Evolutionary conservation across 352 stramenopile genomes (phyloP).

Genomic region (Globisporangium nunn): DNA sequence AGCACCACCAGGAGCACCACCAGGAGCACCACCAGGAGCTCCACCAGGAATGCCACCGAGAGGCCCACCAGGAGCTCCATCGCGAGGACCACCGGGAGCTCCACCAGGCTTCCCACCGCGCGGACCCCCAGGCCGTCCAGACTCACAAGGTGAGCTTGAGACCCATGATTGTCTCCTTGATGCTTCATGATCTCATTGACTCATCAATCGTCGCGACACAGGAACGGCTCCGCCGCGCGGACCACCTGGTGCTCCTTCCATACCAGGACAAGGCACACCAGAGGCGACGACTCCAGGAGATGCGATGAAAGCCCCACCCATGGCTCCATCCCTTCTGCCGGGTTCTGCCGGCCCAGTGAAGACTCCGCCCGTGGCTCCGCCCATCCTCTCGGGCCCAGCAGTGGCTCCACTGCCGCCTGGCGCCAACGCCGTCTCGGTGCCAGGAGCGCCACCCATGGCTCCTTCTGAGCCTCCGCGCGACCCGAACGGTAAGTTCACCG

Average conservation of each 20-base stretch:
- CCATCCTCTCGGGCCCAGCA: conserved; percentile 54
- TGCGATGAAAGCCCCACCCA: conserved; percentile 38
- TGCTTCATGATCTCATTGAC: not conserved
- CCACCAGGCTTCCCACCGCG: conserved; percentile 16
- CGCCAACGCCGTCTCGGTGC: conserved; percentile 43
- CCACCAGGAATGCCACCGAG: conserved; percentile 13
- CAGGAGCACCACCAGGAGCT: conserved; percentile 5
- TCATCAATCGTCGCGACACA: not conserved
- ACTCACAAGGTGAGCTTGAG: not conserved
- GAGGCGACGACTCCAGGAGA: conserved; percentile 45
- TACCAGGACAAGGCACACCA: conserved; percentile 19
- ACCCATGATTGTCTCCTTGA: not conserved
- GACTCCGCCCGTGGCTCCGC: conserved; percentile 41
- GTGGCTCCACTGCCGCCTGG: conserved; percentile 55
- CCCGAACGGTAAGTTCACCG: conserved; percentile 93
- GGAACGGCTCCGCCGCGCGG: conserved; percentile 3
- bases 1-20: conserved; percentile 7
- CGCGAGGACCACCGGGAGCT: conserved; percentile 10
- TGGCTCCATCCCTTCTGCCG: conserved; percentile 48
- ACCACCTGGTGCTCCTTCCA: conserved; percentile 2
- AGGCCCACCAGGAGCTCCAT: conserved; percentile 13
- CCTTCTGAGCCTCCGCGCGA: conserved; percentile 77
- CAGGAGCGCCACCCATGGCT: conserved; percentile 41
- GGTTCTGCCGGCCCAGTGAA: conserved; percentile 32
- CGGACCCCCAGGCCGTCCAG: conserved; percentile 7